phyloP scores from a whole-genome alignment of 2,329 filamentous ascomycete species.

The Penicillium freii region DNA sequence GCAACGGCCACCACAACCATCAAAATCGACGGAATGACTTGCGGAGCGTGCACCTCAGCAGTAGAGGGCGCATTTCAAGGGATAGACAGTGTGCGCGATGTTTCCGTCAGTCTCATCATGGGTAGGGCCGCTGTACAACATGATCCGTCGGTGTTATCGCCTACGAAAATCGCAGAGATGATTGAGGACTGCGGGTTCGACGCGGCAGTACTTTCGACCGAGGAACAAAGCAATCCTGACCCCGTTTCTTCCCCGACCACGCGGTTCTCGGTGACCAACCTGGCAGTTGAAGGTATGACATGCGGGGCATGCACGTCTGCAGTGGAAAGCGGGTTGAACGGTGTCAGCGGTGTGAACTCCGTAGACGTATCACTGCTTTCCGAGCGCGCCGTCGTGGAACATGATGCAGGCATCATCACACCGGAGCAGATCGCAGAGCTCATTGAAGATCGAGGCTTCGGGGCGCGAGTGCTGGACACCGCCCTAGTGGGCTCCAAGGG shows the following conservation, averaged over 20 bases:
- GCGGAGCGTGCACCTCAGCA: constrained; percentile 92
- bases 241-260: constrained; percentile 28
- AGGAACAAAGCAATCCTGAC: constrained; percentile 50
- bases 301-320: constrained; percentile 87
- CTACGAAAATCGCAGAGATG: constrained; percentile 75
- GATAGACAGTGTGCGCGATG: constrained; percentile 75
- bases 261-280: constrained; percentile 63
- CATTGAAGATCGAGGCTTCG: constrained; percentile 72
- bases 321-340: constrained; percentile 75
- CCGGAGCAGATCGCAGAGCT: constrained; percentile 57
- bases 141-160: constrained; percentile 69
- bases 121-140: constrained; percentile 94
- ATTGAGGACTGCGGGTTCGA: constrained; percentile 94
- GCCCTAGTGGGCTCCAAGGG: constrained; percentile 41
- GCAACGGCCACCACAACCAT: constrained; percentile 86
- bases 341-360: constrained; percentile 67
- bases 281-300: constrained; percentile 84
- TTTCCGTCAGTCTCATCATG: constrained; percentile 92
- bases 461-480: constrained; percentile 73
- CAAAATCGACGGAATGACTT: constrained; percentile 81
- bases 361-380: constrained; percentile 83
- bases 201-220: constrained; percentile 79
- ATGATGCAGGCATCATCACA: constrained; percentile 60
- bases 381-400: constrained; percentile 80
- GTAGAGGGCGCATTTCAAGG: constrained; percentile 87